These are phyloP conservation scores for Dorcoceras hygrometricum DNA, from an alignment of 257 asterid genomes.

Conservation along the genomic window DNA sequence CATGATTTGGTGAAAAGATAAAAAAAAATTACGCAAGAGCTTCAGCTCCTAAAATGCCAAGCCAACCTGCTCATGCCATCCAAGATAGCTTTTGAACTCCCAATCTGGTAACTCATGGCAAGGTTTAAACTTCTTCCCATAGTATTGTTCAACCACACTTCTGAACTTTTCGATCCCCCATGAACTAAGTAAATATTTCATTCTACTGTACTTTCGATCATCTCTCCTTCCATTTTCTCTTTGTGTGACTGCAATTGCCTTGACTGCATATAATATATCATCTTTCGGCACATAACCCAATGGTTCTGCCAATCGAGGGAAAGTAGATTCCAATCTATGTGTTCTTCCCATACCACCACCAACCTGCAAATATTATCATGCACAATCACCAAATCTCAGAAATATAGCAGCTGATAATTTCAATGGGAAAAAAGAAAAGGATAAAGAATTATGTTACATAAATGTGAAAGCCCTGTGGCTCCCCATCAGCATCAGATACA, in stretches of 20 bases:
- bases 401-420: slow-evolving; percentile 4
- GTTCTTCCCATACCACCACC: slow-evolving; percentile 99
- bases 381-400: slow-evolving; percentile 5
- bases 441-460: slow-evolving; percentile 51
- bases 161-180: slow-evolving; percentile 98
- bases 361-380: slow-evolving; percentile 52
- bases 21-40: not conserved
- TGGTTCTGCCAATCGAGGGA: slow-evolving; percentile 86
- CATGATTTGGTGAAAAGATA: not conserved
- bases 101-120: slow-evolving; percentile 84
- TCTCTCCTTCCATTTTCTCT: slow-evolving; percentile 97
- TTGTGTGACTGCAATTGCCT: slow-evolving; percentile 92
- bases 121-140: slow-evolving; percentile 79
- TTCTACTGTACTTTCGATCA: slow-evolving; percentile 93
- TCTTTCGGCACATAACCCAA: slow-evolving; percentile 93
- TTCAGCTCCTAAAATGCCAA: slow-evolving; percentile 2
- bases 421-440: slow-evolving; percentile 9
- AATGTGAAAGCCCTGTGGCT: slow-evolving; percentile 90
- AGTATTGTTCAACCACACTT: slow-evolving; percentile 75
- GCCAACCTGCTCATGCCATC: slow-evolving; percentile 96
- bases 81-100: slow-evolving; percentile 95
- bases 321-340: slow-evolving; percentile 79
- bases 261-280: slow-evolving; percentile 84
- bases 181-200: slow-evolving; percentile 88
- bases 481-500: slow-evolving; percentile 75